Conservation (phyloP, 495 filamentous ascomycete genomes). For the Extremus antarcticus region DNA sequence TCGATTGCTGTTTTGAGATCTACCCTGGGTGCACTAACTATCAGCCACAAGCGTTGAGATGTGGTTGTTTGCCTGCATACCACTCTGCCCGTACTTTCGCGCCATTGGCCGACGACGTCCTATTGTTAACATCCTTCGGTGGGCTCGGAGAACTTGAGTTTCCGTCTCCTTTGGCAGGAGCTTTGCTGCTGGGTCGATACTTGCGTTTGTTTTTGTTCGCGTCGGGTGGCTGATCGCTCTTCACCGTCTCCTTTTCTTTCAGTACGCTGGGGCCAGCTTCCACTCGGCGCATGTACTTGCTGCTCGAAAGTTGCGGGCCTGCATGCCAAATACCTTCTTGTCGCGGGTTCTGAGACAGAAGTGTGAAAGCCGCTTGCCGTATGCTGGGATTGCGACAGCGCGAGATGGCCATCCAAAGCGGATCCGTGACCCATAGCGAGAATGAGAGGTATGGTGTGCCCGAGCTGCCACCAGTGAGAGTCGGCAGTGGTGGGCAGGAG, state of each 20-base stretch:
- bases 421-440: constrained; percentile 18
- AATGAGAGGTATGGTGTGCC: constrained; percentile 17
- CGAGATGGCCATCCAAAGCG: constrained; percentile 20
- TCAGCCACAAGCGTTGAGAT: neutral
- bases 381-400: constrained; percentile 17
- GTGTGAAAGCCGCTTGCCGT: constrained; percentile 16
- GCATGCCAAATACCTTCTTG: constrained; percentile 21
- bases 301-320: constrained; percentile 10
- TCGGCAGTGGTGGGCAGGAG: constrained; percentile 16
- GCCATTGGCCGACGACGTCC: neutral
- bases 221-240: neutral
- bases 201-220: constrained; percentile 1
- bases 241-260: constrained; percentile 12
- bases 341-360: constrained; percentile 17
- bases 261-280: neutral
- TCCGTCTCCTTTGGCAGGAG: neutral
- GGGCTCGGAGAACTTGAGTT: neutral
- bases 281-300: constrained; percentile 6
- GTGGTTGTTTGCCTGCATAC: neutral
- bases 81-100: neutral
- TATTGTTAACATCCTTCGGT: neutral
- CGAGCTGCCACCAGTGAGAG: constrained; percentile 6
- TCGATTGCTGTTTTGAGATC: neutral
- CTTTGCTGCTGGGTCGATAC: neutral
- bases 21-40: neutral